phyloP scores from a whole-genome alignment of 148 eudicot species.

The Rhododendron simsii region DNA sequence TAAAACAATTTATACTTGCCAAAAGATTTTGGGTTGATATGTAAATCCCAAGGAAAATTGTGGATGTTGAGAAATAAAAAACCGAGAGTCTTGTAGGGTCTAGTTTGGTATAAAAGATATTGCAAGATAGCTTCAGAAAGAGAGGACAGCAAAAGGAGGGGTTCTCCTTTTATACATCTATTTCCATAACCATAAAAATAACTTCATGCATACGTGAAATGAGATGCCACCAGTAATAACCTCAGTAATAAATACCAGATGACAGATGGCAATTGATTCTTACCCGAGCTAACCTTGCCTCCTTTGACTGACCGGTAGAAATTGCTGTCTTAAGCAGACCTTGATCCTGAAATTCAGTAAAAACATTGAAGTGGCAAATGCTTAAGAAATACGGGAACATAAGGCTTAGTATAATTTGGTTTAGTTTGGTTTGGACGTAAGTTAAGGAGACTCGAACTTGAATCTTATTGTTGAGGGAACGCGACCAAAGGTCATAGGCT shows the following conservation, averaged over 20 bases:
- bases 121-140: not conserved
- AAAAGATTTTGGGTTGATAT: not conserved
- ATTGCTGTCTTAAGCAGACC: slow-evolving; percentile 78
- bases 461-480: not conserved
- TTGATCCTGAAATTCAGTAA: slow-evolving; percentile 73
- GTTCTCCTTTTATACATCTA: too few species aligned
- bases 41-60: not conserved
- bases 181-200: not conserved
- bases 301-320: slow-evolving; percentile 87
- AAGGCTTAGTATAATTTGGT: not conserved
- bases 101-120: not conserved
- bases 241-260: not conserved
- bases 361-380: slow-evolving; percentile 5
- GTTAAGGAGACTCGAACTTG: not conserved
- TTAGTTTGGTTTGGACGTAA: not conserved
- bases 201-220: not conserved
- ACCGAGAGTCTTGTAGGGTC: not conserved
- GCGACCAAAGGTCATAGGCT: not conserved
- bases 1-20: not conserved
- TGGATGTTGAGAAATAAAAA: not conserved
- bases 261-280: slow-evolving; percentile 16
- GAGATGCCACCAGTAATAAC: not conserved
- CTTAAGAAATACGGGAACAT: not conserved
- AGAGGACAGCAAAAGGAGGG: not conserved
- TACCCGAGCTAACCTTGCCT: slow-evolving; percentile 98